Percentiles rank a stretch among this genome's conserved stretches.
Conservation (phyloP, 179 eudicot species). For the Silene coronaria region DNA sequence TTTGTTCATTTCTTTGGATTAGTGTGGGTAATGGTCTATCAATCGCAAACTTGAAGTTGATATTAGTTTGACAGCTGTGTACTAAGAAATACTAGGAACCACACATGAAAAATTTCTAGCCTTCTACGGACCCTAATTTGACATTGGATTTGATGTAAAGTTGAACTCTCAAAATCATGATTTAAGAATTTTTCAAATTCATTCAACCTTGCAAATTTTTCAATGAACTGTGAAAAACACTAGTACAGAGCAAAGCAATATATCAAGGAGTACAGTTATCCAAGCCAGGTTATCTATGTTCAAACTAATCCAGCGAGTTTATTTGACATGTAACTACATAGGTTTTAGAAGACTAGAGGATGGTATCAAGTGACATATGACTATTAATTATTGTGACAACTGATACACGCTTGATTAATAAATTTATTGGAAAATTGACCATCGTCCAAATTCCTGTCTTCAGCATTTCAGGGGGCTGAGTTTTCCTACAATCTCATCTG, state of each 20-base stretch:
- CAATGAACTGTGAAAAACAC: neutral
- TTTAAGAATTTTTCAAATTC: neutral
- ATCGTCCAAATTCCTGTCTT: conserved; percentile 18
- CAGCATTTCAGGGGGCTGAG: conserved; percentile 93
- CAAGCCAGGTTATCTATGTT: neutral
- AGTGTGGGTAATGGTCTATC: neutral
- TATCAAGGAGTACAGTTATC: neutral
- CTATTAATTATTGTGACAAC: neutral
- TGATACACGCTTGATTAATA: neutral
- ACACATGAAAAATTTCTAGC: neutral
- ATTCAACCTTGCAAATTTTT: neutral
- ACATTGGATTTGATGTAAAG: neutral
- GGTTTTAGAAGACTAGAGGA: neutral
- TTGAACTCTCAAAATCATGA: neutral
- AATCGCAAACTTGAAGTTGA: neutral
- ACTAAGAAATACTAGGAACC: neutral
- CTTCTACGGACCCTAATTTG: neutral
- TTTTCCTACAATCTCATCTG: conserved; percentile 95
- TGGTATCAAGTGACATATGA: neutral
- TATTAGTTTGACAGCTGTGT: neutral
- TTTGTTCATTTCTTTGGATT: neutral
- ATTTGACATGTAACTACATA: neutral
- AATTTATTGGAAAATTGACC: neutral
- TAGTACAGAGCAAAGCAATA: neutral
- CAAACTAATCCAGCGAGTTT: neutral